These are phyloP conservation scores for Hygrophorus pudorinus DNA, from an alignment of 768 basidiomycete species.

Conservation along the genomic window DNA sequence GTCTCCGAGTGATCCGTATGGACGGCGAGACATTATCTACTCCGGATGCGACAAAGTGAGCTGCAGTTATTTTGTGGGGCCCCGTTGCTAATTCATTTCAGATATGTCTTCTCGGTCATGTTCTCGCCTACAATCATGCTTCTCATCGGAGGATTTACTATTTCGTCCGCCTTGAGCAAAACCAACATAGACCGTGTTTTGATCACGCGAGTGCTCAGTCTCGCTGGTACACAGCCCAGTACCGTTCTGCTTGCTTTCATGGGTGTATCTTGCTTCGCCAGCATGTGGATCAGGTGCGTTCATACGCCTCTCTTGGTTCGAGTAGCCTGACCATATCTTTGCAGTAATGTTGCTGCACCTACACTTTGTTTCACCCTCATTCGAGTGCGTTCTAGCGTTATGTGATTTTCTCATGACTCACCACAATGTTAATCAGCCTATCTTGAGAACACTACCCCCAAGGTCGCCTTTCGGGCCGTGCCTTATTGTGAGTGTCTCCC, in stretches of 20 bases:
- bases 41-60: constrained; percentile 74
- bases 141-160: constrained; percentile 94
- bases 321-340: constrained; percentile 7
- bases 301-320: not conserved
- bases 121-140: constrained; percentile 99
- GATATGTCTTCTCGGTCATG: constrained; percentile 90
- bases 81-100: constrained; percentile 20
- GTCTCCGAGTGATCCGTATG: constrained; percentile 64
- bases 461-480: constrained; percentile 83
- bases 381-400: constrained; percentile 43
- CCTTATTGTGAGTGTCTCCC: constrained; percentile 62
- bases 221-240: constrained; percentile 83
- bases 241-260: constrained; percentile 89
- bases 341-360: constrained; percentile 92
- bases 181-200: constrained; percentile 89
- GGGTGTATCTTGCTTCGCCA: constrained; percentile 94
- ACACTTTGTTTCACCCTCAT: constrained; percentile 95
- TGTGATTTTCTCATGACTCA: not conserved
- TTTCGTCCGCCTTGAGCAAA: constrained; percentile 92
- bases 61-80: constrained; percentile 7
- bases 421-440: constrained; percentile 51
- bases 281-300: constrained; percentile 94
- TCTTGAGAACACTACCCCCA: constrained; percentile 82
- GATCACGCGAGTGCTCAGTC: constrained; percentile 80
- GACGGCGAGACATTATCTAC: constrained; percentile 45